Evolutionary conservation across 106 monocot species (phyloP).

Genomic region (Posidonia australis): DNA sequence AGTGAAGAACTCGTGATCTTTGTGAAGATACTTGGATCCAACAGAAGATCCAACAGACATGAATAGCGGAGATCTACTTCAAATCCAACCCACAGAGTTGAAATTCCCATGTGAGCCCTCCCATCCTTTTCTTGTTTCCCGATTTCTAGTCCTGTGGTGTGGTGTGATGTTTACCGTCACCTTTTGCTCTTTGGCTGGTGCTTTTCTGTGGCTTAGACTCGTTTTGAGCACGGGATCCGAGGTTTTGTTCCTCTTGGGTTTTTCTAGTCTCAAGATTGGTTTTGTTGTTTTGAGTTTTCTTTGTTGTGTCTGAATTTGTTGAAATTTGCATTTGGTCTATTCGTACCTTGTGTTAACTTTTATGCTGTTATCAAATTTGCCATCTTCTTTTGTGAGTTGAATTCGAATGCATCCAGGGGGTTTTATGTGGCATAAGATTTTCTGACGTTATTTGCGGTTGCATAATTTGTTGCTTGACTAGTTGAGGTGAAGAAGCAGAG

Average conservation of each 20-base stretch:
- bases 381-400: too few species aligned
- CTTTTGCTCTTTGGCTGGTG: background rate
- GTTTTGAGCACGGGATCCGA: background rate
- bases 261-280: background rate
- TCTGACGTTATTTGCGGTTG: background rate
- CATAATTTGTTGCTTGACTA: conserved; percentile 4
- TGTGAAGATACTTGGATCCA: too few species aligned
- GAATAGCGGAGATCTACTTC: conserved; percentile 26
- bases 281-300: background rate
- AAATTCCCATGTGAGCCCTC: conserved; percentile 26
- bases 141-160: background rate
- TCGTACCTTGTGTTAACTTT: too few species aligned
- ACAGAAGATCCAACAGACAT: too few species aligned
- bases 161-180: background rate
- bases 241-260: background rate
- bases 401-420: background rate
- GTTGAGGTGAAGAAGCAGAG: conserved; percentile 42
- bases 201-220: background rate
- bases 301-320: too few species aligned
- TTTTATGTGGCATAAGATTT: background rate
- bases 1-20: too few species aligned
- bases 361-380: too few species aligned
- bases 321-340: too few species aligned
- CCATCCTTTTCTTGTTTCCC: background rate
- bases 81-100: conserved; percentile 28